phyloP scores from a whole-genome alignment of 345 rosid species.

The Hirschfeldia incana region DNA sequence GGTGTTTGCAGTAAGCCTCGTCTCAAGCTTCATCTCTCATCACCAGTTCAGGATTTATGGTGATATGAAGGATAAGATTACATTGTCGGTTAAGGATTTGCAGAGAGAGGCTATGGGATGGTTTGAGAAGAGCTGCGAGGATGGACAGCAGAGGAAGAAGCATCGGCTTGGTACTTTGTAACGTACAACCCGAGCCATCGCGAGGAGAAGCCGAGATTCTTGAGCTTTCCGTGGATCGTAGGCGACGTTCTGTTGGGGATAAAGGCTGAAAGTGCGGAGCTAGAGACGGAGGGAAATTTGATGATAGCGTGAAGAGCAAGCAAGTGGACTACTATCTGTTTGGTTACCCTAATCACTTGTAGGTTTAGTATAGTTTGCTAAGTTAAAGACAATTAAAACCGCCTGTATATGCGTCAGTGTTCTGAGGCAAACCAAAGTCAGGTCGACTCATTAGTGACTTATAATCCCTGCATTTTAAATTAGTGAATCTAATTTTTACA shows the following conservation, averaged over 20 bases:
- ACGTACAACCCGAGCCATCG: constrained; percentile 57
- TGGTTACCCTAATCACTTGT: not conserved
- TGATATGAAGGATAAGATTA: constrained; percentile 76
- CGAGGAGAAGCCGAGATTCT: constrained; percentile 43
- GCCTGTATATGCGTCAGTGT: not conserved
- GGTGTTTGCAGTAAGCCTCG: too few relatives aligned
- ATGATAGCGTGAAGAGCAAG: not conserved
- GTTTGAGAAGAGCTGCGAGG: constrained; percentile 62
- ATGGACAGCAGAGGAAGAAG: constrained; percentile 37
- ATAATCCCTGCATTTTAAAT: too few relatives aligned
- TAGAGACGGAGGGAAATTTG: not conserved
- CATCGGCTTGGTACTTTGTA: constrained; percentile 92
- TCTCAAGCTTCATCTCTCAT: too few relatives aligned
- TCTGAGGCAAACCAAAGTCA: not conserved
- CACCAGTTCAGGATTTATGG: constrained; percentile 33
- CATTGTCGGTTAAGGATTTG: constrained; percentile 52
- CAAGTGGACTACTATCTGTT: not conserved
- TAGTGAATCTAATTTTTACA: not conserved
- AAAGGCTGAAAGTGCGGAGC: constrained; percentile 41
- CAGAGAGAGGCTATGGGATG: constrained; percentile 66
- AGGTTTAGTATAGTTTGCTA: not conserved
- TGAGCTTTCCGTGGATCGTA: constrained; percentile 87
- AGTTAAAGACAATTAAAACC: not conserved
- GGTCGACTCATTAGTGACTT: too few relatives aligned
- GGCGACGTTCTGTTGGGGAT: constrained; percentile 62